A percentile compares a stretch with the other conserved stretches of the same genome.
phyloP scores from a whole-genome alignment of 371 early-diverging fungal species.

The Cokeromyces recurvatus region DNA sequence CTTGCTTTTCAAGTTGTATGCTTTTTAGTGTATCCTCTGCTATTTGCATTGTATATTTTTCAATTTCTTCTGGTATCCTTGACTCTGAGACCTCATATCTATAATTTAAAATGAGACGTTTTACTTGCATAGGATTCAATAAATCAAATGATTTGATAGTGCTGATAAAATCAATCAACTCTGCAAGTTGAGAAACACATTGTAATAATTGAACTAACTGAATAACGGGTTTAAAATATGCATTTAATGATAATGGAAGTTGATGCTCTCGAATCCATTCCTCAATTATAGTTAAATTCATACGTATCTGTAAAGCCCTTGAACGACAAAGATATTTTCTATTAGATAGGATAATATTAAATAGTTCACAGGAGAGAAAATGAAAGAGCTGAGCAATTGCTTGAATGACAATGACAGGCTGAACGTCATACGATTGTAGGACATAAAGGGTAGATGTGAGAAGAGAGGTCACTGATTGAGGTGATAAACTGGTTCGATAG shows the following conservation, averaged over 20 bases:
- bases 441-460: slow-evolving; percentile 57
- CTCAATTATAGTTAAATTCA: slow-evolving; percentile 75
- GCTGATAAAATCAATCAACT: slow-evolving; percentile 67
- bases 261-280: slow-evolving; percentile 77
- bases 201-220: slow-evolving; percentile 82
- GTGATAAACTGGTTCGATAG: slow-evolving; percentile 29
- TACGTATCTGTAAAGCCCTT: slow-evolving; percentile 78
- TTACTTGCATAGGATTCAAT: slow-evolving; percentile 70
- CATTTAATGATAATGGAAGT: slow-evolving; percentile 30
- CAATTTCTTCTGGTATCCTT: slow-evolving; percentile 63
- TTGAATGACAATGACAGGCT: slow-evolving; percentile 67
- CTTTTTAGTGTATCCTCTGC: slow-evolving; percentile 57
- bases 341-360: slow-evolving; percentile 77
- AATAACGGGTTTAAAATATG: slow-evolving; percentile 60
- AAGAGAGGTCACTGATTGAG: slow-evolving; percentile 58
- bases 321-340: slow-evolving; percentile 74
- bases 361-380: slow-evolving; percentile 69
- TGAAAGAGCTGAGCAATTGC: slow-evolving; percentile 70
- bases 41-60: slow-evolving; percentile 64
- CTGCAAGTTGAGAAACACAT: slow-evolving; percentile 64
- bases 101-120: slow-evolving; percentile 68
- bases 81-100: slow-evolving; percentile 83
- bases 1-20: slow-evolving; percentile 22
- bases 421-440: slow-evolving; percentile 60
- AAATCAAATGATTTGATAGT: slow-evolving; percentile 61